Percentiles rank a stretch among this genome's conserved stretches.
phyloP scores from a whole-genome alignment of 768 basidiomycete genomes.

The Nevesoporus exiguus region DNA sequence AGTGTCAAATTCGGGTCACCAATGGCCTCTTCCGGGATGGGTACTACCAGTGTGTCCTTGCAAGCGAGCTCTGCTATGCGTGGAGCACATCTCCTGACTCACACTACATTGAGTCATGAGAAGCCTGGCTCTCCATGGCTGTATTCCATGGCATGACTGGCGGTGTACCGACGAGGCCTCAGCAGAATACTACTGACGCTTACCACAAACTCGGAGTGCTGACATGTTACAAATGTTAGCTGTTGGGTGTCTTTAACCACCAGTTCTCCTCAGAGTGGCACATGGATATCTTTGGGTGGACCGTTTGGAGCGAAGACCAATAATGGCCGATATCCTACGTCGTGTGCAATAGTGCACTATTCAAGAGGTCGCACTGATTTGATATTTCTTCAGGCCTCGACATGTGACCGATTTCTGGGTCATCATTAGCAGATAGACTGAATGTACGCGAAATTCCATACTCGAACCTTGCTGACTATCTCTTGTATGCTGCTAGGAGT shows the following conservation, averaged over 20 bases:
- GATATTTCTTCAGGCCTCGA: constrained; percentile 3
- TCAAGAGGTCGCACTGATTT: too few relatives aligned
- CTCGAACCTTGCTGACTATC: constrained; percentile 21
- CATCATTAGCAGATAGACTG: constrained; percentile 24
- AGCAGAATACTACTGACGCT: constrained; percentile 21
- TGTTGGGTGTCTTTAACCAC: too few relatives aligned
- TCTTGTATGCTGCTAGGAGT: constrained; percentile 21
- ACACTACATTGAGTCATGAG: constrained; percentile 7
- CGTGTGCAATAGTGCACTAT: constrained; percentile 3
- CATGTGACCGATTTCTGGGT: constrained; percentile 24
- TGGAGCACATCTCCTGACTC: constrained; percentile 8
- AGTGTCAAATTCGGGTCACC: constrained; percentile 21
- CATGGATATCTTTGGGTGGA: constrained; percentile 1
- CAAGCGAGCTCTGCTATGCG: constrained; percentile 24
- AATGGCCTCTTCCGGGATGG: constrained; percentile 25
- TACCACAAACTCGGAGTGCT: constrained; percentile 19
- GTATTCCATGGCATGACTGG: constrained; percentile 22
- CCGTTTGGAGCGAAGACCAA: neutral
- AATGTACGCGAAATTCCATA: constrained; percentile 21
- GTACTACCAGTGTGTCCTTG: constrained; percentile 21
- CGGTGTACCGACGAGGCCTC: constrained; percentile 16
- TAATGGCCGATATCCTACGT: constrained; percentile 21
- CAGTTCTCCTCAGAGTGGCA: constrained; percentile 10
- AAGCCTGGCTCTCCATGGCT: constrained; percentile 15
- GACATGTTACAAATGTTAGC: constrained; percentile 4